These are phyloP conservation scores for Globisporangium nunn DNA, from an alignment of 352 stramenopile species.

Conservation along the genomic window DNA sequence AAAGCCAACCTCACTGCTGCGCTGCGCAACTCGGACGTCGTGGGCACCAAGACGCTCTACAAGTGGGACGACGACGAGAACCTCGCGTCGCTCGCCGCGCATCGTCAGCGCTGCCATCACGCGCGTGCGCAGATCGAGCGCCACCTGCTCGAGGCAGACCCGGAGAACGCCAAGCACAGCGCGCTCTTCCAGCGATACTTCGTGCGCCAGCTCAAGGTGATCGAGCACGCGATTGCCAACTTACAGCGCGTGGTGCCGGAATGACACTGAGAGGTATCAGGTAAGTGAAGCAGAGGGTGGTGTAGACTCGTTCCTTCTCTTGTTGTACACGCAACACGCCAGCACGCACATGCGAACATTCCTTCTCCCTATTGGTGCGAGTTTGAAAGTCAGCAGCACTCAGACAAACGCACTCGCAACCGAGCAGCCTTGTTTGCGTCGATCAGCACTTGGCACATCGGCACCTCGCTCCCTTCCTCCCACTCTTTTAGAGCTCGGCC, in stretches of 20 bases:
- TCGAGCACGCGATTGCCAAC: constrained; percentile 13
- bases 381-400: not conserved
- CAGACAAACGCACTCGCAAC: constrained; percentile 2
- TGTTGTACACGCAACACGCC: not conserved
- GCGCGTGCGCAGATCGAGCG: constrained; percentile 6
- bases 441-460: not conserved
- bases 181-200: constrained; percentile 17
- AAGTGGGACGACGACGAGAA: constrained; percentile 19
- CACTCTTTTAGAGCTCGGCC: constrained; percentile 34
- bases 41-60: constrained; percentile 20
- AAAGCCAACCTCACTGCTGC: constrained; percentile 27
- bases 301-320: not conserved
- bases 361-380: not conserved
- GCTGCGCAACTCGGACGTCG: constrained; percentile 14
- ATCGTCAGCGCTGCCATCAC: constrained; percentile 9
- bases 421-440: not conserved
- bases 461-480: too few species aligned
- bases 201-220: constrained; percentile 13
- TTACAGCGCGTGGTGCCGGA: constrained; percentile 7
- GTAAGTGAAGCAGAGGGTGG: not conserved
- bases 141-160: constrained; percentile 7
- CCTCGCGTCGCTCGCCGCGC: constrained; percentile 7
- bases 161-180: constrained; percentile 8
- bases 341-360: not conserved
- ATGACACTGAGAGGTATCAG: not conserved